Evolutionary conservation across 768 basidiomycete species (phyloP).

Genomic region (Rhizopogon rudus): DNA sequence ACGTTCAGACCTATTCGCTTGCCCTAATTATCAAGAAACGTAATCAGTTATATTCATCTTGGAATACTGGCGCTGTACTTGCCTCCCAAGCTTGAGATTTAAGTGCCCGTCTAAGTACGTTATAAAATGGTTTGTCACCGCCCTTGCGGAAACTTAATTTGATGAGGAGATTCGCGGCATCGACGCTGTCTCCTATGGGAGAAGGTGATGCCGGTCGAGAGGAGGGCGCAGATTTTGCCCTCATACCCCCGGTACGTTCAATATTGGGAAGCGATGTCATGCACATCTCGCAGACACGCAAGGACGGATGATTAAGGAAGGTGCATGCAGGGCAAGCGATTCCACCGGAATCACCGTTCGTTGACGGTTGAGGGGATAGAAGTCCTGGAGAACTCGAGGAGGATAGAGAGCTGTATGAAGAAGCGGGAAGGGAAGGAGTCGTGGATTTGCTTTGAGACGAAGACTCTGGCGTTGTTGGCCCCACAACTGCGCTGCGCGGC

Average conservation of each 20-base stretch:
- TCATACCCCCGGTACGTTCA: slow-evolving; percentile 13
- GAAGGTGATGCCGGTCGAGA: slow-evolving; percentile 59
- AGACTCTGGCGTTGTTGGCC: slow-evolving; percentile 10
- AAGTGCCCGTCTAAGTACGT: slow-evolving; percentile 64
- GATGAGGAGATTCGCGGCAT: slow-evolving; percentile 43
- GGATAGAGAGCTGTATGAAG: slow-evolving; percentile 25
- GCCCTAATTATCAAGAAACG: slow-evolving; percentile 14
- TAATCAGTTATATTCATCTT: not conserved
- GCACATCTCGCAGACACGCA: slow-evolving; percentile 83
- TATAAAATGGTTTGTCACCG: slow-evolving; percentile 82
- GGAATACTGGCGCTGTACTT: slow-evolving; percentile 8
- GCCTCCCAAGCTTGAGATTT: slow-evolving; percentile 77
- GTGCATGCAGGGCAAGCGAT: slow-evolving; percentile 85
- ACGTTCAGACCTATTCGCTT: slow-evolving; percentile 21
- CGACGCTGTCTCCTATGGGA: slow-evolving; percentile 15
- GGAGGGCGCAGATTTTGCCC: slow-evolving; percentile 56
- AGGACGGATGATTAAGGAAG: slow-evolving; percentile 80
- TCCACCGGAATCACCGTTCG: slow-evolving; percentile 20
- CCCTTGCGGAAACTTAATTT: slow-evolving; percentile 90
- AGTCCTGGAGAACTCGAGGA: slow-evolving; percentile 14
- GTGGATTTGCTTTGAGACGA: slow-evolving; percentile 29
- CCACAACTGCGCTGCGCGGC: slow-evolving; percentile 40
- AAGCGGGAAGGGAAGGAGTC: slow-evolving; percentile 34
- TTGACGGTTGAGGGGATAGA: slow-evolving; percentile 14
- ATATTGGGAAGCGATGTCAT: slow-evolving; percentile 53